These are phyloP conservation scores for Circinella umbellata DNA, from an alignment of 371 early-diverging fungal species.

Conservation along the genomic window DNA sequence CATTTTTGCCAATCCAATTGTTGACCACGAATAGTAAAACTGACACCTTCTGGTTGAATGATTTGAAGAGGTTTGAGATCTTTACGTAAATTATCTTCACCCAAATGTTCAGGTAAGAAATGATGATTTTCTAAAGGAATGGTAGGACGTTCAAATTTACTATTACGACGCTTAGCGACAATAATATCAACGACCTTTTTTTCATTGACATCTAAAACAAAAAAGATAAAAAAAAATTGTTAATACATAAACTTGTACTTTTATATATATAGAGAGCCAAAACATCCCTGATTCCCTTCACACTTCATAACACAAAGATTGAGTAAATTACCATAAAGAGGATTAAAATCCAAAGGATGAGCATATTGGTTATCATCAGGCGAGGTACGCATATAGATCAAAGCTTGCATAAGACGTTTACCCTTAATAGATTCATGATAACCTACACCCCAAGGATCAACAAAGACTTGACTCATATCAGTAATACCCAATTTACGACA, in stretches of 20 bases:
- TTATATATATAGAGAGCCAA: no score
- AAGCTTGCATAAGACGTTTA: constrained; percentile 43
- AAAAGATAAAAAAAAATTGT: background rate
- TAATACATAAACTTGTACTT: no score
- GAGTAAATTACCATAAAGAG: constrained; percentile 39
- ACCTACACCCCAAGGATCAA: constrained; percentile 52
- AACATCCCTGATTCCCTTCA: background rate
- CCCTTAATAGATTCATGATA: constrained; percentile 34
- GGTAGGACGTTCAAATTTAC: constrained; percentile 41
- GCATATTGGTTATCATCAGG: constrained; percentile 55
- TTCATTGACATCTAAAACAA: constrained; percentile 32
- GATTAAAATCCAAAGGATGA: constrained; percentile 52
- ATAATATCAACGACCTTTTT: constrained; percentile 44
- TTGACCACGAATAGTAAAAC: constrained; percentile 45
- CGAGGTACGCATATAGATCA: constrained; percentile 43
- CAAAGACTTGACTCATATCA: constrained; percentile 43
- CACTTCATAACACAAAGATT: background rate
- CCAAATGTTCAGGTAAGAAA: constrained; percentile 48
- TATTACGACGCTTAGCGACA: constrained; percentile 36
- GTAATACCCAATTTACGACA: constrained; percentile 43
- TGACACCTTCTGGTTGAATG: constrained; percentile 54
- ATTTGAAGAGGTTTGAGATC: constrained; percentile 54
- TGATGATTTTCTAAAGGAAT: constrained; percentile 44
- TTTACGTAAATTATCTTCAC: constrained; percentile 41
- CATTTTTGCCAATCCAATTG: constrained; percentile 58